A percentile compares a stretch with the other conserved stretches of the same genome.
phyloP scores from a whole-genome alignment of 306 rosid species.

The Fagus sylvatica region DNA sequence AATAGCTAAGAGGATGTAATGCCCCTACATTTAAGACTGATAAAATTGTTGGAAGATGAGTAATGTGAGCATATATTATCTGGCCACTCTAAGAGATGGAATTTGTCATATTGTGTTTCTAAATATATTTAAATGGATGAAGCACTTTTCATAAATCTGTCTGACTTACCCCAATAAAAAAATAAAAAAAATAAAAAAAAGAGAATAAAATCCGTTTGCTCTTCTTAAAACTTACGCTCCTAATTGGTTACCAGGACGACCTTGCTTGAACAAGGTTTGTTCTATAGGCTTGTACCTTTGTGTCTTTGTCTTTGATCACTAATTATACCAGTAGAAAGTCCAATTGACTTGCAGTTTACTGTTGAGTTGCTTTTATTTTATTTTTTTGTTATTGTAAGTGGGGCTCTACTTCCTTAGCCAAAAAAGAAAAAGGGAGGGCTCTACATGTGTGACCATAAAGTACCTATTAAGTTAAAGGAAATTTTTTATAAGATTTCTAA shows the following conservation, averaged over 20 bases:
- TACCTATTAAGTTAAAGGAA: too few relatives aligned
- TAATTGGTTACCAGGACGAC: too few relatives aligned
- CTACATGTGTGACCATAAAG: too few relatives aligned
- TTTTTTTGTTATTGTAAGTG: neutral
- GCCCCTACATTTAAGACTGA: neutral
- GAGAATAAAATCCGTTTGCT: too few relatives aligned
- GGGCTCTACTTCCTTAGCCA: neutral
- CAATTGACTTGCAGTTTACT: neutral
- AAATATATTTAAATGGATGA: neutral
- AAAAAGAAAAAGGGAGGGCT: too few relatives aligned
- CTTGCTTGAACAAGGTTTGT: too few relatives aligned
- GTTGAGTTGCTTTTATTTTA: neutral
- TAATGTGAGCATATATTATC: neutral
- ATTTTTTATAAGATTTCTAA: too few relatives aligned
- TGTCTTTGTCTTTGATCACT: neutral
- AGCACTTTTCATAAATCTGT: neutral
- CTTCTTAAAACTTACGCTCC: too few relatives aligned
- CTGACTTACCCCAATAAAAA: too few relatives aligned
- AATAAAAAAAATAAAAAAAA: too few relatives aligned
- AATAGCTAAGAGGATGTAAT: constrained; percentile 2
- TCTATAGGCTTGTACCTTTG: neutral
- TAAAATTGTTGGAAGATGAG: constrained; percentile 11
- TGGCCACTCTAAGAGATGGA: neutral
- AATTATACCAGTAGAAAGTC: neutral
- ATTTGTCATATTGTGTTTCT: constrained; percentile 13